phyloP scores from a whole-genome alignment of 768 basidiomycete species.

The Phylloporus sp. region DNA sequence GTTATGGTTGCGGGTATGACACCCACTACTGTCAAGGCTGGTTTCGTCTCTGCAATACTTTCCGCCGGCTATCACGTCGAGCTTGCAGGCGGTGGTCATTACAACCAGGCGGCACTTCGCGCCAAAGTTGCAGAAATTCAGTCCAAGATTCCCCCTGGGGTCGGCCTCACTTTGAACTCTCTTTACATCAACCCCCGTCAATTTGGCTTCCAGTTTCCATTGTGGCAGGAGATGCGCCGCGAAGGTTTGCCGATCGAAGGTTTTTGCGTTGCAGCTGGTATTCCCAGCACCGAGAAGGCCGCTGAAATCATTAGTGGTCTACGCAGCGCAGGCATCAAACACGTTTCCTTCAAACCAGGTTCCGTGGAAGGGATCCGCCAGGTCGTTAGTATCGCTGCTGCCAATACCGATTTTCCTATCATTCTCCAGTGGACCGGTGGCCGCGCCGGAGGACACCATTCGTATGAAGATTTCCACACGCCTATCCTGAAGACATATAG shows the following conservation, averaged over 20 bases:
- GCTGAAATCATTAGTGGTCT: conserved; percentile 91
- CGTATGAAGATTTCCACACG: conserved; percentile 98
- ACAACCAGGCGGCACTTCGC: conserved; percentile 85
- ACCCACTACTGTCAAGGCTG: conserved; percentile 91
- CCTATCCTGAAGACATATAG: conserved; percentile 89
- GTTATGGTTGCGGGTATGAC: conserved; percentile 99
- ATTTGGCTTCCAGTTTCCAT: conserved; percentile 93
- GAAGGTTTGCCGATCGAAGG: conserved; percentile 96
- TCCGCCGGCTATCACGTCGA: conserved; percentile 95
- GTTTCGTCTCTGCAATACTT: conserved; percentile 90
- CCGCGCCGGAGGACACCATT: conserved; percentile 97
- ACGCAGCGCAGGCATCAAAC: conserved; percentile 82
- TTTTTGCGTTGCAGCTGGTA: conserved; percentile 98
- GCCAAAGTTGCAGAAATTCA: conserved; percentile 92
- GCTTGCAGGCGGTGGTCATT: conserved; percentile 97
- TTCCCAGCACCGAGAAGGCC: conserved; percentile 95
- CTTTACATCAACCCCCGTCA: conserved; percentile 98
- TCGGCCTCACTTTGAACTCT: conserved; percentile 90
- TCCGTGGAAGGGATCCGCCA: conserved; percentile 97
- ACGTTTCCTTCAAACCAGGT: conserved; percentile 97
- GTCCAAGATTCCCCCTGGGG: conserved; percentile 75
- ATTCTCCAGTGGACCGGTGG: conserved; percentile 99
- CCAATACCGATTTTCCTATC: conserved; percentile 94
- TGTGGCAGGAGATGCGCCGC: conserved; percentile 96
- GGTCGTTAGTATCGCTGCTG: conserved; percentile 90